Base-by-base conservation (phyloP, 805 yeast genomes). In the Nakazawaea wyomingensis region DNA sequence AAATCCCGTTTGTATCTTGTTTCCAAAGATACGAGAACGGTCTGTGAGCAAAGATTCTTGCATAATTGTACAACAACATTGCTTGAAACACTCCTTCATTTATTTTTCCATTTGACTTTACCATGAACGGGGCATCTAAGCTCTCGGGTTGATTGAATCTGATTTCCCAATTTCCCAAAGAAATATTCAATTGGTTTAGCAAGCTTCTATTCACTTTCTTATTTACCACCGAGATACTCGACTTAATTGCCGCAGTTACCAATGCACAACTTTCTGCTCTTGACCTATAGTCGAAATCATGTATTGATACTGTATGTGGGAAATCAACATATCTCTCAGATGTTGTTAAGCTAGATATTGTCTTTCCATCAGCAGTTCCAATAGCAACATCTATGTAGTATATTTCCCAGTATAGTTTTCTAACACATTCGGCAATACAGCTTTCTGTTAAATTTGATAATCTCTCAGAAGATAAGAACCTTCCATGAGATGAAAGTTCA, bases 31-130 rank as follows among this genome's bases (percentile, higher is more conserved):
- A 72, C 8, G 79, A 73, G 44, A 74, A 65, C 2, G 80, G 80
- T 44, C 80, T 54, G 53, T 74, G 78, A 3, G 74, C 71, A 49
- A 74, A 74, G n/a, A 75, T 72, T 48, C 70, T 72, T 1, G 80
- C 78, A 54, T 74, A 74, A 45, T 69, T 70, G 41, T 69, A 60
- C 54, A 75, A 54, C 43, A 73, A 60, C 8, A 70, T 61, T 1
- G 78, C 66, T 49, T 75, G 79, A 41, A 72, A 77, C 3, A 74
- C 70, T 22, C 80, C 80, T 44, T 75, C 78, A 50, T 75, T 75
- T 10, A 74, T 73, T 5, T 48, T 48, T 1, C 80, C 80, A 48
- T 57, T 56, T 13, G 61, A 51, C 48, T 66, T 63, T 10, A 74
- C 62, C 24, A 75, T 54, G 41, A 64, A 64, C 1, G 78, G 76